phyloP scores from a whole-genome alignment of 345 rosid genomes.

The Hibiscus mutabilis region DNA sequence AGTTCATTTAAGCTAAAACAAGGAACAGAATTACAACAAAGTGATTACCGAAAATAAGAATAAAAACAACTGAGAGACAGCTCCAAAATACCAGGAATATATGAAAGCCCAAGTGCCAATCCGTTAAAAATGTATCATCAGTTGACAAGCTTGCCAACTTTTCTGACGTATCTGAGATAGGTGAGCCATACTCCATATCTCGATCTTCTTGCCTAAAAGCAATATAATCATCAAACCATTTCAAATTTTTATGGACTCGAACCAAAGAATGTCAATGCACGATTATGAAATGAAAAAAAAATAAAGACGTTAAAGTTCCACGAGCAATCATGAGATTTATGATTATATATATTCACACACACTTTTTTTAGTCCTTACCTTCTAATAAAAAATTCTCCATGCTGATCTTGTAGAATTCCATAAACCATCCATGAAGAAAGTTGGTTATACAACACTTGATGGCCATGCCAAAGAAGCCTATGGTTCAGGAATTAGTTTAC shows the following conservation, averaged over 20 bases:
- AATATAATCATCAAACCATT: background rate
- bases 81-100: constrained; percentile 57
- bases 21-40: background rate
- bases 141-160: constrained; percentile 59
- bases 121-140: constrained; percentile 69
- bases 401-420: constrained; percentile 93
- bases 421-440: constrained; percentile 95
- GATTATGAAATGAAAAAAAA: background rate
- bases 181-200: constrained; percentile 49
- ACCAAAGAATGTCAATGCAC: background rate
- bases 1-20: background rate
- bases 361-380: constrained; percentile 32
- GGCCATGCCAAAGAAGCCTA: constrained; percentile 99
- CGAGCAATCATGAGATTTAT: background rate
- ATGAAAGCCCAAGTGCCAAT: constrained; percentile 96
- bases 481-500: constrained; percentile 9
- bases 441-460: constrained; percentile 89
- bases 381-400: constrained; percentile 78
- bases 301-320: background rate
- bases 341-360: no score
- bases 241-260: background rate
- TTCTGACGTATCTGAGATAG: constrained; percentile 49
- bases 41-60: background rate
- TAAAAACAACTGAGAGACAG: background rate
- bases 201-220: constrained; percentile 73